Base-by-base conservation (phyloP, 1,139 yeast species). In the Magnusiomyces fungicola region DNA sequence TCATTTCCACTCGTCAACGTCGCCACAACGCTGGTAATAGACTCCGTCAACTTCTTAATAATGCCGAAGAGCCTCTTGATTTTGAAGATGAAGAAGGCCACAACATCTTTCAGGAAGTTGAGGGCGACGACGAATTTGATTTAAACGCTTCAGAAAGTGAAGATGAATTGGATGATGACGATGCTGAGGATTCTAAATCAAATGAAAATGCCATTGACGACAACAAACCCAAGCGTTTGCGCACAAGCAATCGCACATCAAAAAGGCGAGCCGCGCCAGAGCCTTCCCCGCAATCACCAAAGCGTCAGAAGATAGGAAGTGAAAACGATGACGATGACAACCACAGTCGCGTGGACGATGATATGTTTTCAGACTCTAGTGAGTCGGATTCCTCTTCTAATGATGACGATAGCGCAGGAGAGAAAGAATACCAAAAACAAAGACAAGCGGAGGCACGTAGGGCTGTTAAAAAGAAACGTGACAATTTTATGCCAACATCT, bases 21-120 rank as follows among this genome's bases (percentile, higher is more conserved):
- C 79, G 99, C 48, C 68, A 88, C 46, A 92, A 92, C 68, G 98
- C 98, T 1, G 99, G 99, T 10, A 83, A 88, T 48, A 73, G 94
- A 51, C 71, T 92, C 61, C 79, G 80, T 61, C 81, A 81, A 53
- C 73, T 92, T 57, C 71, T 92, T 23, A 83, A 81, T 53, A 34
- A 34, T 14, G 7, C 19, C 23, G 75, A 85, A 39, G 96, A 89
- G 60, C 69, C 70, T 53, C 52, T 71, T 24, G 68, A 71, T 50
- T 71, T 69, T 52, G 70, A 73, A 5, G 81, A 83, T 55, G 75
- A 85, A 46, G 88, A 82, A 55, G 92, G 84, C 55, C 79, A 83
- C 55, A 72, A 85, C 51, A 72, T 90, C 55, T 89, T 89, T 59
- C 83, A 80, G 59, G 97, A 89, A 63, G 89, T 85, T 52, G 97